These are phyloP conservation scores for Sporothrix brunneoviolacea DNA, from an alignment of 2,329 filamentous ascomycete species.

Conservation along the genomic window DNA sequence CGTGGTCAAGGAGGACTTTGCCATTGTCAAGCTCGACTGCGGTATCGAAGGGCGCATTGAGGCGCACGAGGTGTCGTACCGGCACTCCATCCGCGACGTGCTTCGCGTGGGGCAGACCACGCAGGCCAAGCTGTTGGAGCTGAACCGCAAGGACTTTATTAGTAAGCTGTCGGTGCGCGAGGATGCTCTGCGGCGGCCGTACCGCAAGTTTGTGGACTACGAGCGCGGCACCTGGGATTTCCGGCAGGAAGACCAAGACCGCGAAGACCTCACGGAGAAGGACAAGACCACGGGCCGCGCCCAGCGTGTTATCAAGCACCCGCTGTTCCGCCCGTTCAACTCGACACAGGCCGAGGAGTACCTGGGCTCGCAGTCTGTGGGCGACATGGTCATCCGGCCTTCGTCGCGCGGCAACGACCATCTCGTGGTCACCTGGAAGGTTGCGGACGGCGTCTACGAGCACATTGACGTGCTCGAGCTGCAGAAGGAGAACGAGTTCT, in stretches of 20 bases:
- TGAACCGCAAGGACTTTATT: conserved; percentile 80
- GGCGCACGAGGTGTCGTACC: conserved; percentile 71
- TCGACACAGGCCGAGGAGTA: conserved; percentile 88
- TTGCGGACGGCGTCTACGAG: conserved; percentile 91
- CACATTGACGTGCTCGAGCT: conserved; percentile 96
- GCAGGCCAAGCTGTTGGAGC: conserved; percentile 77
- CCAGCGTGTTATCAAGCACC: conserved; percentile 95
- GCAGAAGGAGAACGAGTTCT: conserved; percentile 95
- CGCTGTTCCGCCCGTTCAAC: conserved; percentile 91
- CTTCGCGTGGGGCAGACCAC: conserved; percentile 77
- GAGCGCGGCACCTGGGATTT: conserved; percentile 83
- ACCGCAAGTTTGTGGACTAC: conserved; percentile 62
- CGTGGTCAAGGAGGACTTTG: conserved; percentile 83
- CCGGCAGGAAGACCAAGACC: conserved; percentile 70
- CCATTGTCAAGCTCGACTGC: conserved; percentile 88
- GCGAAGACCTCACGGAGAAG: conserved; percentile 77
- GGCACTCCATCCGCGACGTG: conserved; percentile 63
- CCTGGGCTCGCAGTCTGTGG: conserved; percentile 74
- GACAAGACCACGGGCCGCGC: conserved; percentile 78
- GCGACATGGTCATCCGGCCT: conserved; percentile 90
- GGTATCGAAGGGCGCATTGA: conserved; percentile 87
- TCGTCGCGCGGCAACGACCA: conserved; percentile 95
- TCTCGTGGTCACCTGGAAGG: conserved; percentile 95
- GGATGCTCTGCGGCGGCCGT: conserved; percentile 68
- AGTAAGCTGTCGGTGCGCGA: conserved; percentile 81